These are phyloP conservation scores for Trypanosoma avium DNA, from an alignment of 208 protist genomes.

Conservation along the genomic window DNA sequence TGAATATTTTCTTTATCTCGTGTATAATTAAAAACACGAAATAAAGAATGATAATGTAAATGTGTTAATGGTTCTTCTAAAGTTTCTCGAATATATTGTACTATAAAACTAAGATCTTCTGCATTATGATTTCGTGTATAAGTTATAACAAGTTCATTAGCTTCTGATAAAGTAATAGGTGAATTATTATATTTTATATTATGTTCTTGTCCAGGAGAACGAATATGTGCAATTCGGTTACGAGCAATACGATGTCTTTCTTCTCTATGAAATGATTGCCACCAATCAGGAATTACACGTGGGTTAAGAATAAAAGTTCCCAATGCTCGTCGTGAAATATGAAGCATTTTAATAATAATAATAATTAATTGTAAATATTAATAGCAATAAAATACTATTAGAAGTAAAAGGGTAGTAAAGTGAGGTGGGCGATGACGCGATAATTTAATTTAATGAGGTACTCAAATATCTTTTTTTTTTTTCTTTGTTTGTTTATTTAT, in stretches of 20 bases:
- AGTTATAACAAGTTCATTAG: slow-evolving; percentile 65
- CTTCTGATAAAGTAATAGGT: slow-evolving; percentile 31
- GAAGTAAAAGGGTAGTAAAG: slow-evolving; percentile 11
- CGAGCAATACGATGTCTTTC: slow-evolving; percentile 56
- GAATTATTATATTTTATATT: neutral
- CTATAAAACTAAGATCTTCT: slow-evolving; percentile 53
- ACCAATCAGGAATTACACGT: slow-evolving; percentile 76
- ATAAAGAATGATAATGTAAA: slow-evolving; percentile 77
- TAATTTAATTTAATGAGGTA: no score
- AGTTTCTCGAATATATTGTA: slow-evolving; percentile 80
- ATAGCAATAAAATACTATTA: neutral
- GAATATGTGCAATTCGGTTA: slow-evolving; percentile 37
- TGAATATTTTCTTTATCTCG: slow-evolving; percentile 64
- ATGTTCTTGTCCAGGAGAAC: slow-evolving; percentile 11
- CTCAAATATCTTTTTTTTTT: no score
- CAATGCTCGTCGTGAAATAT: slow-evolving; percentile 6
- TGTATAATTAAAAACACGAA: slow-evolving; percentile 79
- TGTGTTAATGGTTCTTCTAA: slow-evolving; percentile 53
- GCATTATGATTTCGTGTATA: slow-evolving; percentile 71
- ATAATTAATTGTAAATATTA: neutral
- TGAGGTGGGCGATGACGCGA: no score
- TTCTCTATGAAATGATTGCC: slow-evolving; percentile 77
- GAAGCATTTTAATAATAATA: slow-evolving; percentile 10
- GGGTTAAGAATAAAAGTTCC: slow-evolving; percentile 46
- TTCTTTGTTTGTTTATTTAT: no score